Evolutionary conservation across 169 alveolate genomes (phyloP), one percentile per base, ranked within the genome.

Genomic region (Besnoitia besnoiti): DNA sequence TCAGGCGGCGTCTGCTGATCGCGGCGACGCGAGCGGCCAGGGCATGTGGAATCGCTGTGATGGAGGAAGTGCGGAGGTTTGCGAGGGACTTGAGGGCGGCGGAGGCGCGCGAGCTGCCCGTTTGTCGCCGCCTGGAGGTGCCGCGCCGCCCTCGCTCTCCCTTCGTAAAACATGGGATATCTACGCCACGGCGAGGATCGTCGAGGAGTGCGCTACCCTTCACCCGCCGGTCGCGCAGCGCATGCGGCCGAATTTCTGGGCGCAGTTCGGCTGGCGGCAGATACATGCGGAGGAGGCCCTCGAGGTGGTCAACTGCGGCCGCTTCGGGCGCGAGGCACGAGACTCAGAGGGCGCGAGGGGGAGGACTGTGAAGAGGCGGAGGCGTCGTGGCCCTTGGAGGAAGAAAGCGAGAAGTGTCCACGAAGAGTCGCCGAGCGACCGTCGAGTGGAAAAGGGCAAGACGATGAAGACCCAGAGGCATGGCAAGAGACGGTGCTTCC

Each of bases 141-240:
- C 80, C 24, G 37, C 24, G 44, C 80, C 10, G 33, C 87, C 87
- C 5, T 77, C 87, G 5, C 40, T 77, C 8, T 1, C 33, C 2
- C 33, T 77, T 21, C 50, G 87, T 5, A 77, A 77, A 55, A 77
- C 61, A 1, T 77, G 87, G 87, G 87, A 77, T 27, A 14, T 77
- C 44, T 77, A 77, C 55, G 87, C 87, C 24, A 44, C 55, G 2
- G 87, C 61, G n/a, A 19, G 87, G 59, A 37, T 77, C 40, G 30
- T 77, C 12, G 40, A 14, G 59, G 87, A 77, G 59, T 77, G 87
- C 40, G 87, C 47, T 27, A 77, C 87, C 10, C 87, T 77, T 14
- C 61, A 77, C 33, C 40, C 27, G 59, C 59, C 87, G 0, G 5
- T 10, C 14, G 59, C 55, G 30, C 49, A 12, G 3, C 46, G 19